Evolutionary conservation across 2,329 filamentous ascomycete species (phyloP).

Genomic region (Trichoderma sp.): DNA sequence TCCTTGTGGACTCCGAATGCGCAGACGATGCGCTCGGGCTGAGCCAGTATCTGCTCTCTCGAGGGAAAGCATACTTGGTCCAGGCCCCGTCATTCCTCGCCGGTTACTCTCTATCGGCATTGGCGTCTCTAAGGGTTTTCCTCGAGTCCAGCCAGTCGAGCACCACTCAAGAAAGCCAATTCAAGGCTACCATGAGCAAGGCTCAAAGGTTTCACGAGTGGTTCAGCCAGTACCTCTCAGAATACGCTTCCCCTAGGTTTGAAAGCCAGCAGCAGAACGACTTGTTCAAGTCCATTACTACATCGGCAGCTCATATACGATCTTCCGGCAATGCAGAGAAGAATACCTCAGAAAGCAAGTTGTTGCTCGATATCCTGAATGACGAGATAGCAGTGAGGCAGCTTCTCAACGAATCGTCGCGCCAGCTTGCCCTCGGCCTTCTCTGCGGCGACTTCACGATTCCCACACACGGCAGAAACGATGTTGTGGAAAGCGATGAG

Average conservation of each 20-base stretch:
- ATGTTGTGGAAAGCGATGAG: slow-evolving; percentile 69
- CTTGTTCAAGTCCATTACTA: slow-evolving; percentile 68
- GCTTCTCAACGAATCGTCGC: slow-evolving; percentile 70
- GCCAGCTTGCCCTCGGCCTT: slow-evolving; percentile 68
- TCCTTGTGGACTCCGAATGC: slow-evolving; percentile 81
- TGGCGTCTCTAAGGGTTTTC: slow-evolving; percentile 78
- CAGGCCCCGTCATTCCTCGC: slow-evolving; percentile 74
- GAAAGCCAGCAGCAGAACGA: slow-evolving; percentile 51
- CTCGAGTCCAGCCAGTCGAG: slow-evolving; percentile 73
- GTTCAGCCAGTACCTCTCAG: slow-evolving; percentile 70
- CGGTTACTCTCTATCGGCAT: slow-evolving; percentile 75
- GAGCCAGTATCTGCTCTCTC: slow-evolving; percentile 76
- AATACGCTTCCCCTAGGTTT: slow-evolving; percentile 60
- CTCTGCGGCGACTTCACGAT: slow-evolving; percentile 75
- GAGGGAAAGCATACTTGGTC: slow-evolving; percentile 66
- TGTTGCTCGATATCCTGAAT: slow-evolving; percentile 77
- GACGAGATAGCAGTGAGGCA: slow-evolving; percentile 66
- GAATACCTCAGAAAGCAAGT: slow-evolving; percentile 73
- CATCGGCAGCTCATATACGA: slow-evolving; percentile 68
- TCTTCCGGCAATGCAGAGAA: slow-evolving; percentile 69
- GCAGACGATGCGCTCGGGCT: slow-evolving; percentile 89
- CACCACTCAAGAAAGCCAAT: slow-evolving; percentile 83
- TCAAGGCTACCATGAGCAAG: slow-evolving; percentile 73
- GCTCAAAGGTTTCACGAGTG: slow-evolving; percentile 76
- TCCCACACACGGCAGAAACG: slow-evolving; percentile 50